These are phyloP conservation scores for Corchorus capsularis DNA, from an alignment of 345 rosid species.

Conservation along the genomic window DNA sequence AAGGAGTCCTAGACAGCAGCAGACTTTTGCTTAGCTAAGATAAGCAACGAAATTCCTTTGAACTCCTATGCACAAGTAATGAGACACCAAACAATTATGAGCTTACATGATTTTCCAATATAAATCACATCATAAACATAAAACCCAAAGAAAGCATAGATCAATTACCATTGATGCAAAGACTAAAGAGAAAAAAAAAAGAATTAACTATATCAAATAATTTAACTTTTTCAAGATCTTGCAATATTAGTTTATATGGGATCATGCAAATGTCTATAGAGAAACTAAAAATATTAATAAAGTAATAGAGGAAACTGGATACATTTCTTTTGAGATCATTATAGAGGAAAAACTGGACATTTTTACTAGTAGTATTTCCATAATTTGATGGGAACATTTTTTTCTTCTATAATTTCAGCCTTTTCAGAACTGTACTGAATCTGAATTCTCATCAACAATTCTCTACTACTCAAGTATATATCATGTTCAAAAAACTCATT, in stretches of 20 bases:
- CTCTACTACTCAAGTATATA: neutral
- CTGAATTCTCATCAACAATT: constrained; percentile 2
- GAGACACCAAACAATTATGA: too few relatives aligned
- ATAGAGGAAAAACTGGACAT: neutral
- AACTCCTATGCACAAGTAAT: too few relatives aligned
- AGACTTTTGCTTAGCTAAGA: neutral
- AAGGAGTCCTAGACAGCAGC: neutral
- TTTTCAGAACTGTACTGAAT: constrained; percentile 18
- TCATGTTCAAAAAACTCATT: neutral
- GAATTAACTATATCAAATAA: too few relatives aligned
- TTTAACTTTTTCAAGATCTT: too few relatives aligned
- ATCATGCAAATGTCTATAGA: neutral
- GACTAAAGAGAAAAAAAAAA: too few relatives aligned
- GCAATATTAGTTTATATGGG: neutral
- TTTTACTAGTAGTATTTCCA: neutral
- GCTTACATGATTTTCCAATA: too few relatives aligned
- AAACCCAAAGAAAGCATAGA: too few relatives aligned
- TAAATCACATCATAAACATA: too few relatives aligned
- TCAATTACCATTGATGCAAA: too few relatives aligned
- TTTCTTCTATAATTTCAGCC: neutral
- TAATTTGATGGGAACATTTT: constrained; percentile 1
- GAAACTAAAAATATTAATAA: too few relatives aligned
- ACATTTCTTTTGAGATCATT: neutral
- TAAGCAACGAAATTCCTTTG: too few relatives aligned
- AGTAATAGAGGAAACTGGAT: neutral